A percentile compares a stretch with the other conserved stretches of the same genome.
Evolutionary conservation across 768 basidiomycete genomes (phyloP).

Genomic region (Sarcodon aspratus): DNA sequence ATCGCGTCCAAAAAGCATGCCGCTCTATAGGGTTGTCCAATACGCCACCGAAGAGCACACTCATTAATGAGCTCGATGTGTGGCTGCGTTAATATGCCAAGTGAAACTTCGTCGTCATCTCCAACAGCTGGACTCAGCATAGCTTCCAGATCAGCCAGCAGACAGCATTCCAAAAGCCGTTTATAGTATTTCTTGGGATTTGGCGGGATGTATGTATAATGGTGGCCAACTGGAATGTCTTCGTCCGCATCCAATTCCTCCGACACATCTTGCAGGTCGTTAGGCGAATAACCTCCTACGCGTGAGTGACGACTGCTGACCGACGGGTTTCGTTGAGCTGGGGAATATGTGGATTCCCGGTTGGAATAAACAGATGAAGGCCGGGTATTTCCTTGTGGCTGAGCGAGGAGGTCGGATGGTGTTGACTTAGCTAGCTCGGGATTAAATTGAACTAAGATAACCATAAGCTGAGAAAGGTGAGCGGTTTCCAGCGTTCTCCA

Average conservation of each 20-base stretch:
- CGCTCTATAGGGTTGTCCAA: conserved; percentile 67
- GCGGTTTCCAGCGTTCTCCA: conserved; percentile 79
- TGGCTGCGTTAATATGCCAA: conserved; percentile 73
- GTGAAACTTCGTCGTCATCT: conserved; percentile 89
- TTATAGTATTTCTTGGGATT: conserved; percentile 81
- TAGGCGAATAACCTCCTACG: conserved; percentile 14
- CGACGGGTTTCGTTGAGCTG: conserved; percentile 43
- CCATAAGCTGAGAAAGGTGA: conserved; percentile 79
- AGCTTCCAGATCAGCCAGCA: conserved; percentile 75
- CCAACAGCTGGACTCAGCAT: conserved; percentile 89
- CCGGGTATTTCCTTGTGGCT: conserved; percentile 24
- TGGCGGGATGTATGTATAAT: conserved; percentile 87
- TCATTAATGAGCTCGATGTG: conserved; percentile 82
- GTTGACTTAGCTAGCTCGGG: conserved; percentile 79
- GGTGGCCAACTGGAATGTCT: conserved; percentile 57
- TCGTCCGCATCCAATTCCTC: conserved; percentile 48
- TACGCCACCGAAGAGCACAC: conserved; percentile 84
- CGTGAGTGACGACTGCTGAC: conserved; percentile 61
- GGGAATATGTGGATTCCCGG: conserved; percentile 13
- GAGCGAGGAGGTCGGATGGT: conserved; percentile 37
- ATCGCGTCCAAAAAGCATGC: conserved; percentile 80
- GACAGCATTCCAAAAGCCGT: conserved; percentile 71
- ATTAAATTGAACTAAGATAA: conserved; percentile 76
- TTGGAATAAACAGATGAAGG: conserved; percentile 47
- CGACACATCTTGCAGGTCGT: conserved; percentile 22